These are phyloP conservation scores for Phlebiopsis gigantea DNA, from an alignment of 768 basidiomycete species.

Conservation along the genomic window DNA sequence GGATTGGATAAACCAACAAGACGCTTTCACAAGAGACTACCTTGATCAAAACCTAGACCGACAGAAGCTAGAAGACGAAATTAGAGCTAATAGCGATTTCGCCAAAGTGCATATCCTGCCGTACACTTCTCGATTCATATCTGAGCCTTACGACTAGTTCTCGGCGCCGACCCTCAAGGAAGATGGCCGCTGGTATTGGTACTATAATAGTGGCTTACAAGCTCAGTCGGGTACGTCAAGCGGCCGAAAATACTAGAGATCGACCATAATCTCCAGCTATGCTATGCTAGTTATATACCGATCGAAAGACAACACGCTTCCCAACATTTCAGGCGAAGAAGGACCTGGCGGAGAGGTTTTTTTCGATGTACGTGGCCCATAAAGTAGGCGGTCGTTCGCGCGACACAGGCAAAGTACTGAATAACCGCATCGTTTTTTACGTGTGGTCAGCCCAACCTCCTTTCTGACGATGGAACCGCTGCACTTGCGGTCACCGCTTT, in stretches of 20 bases:
- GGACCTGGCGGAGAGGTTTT: constrained; percentile 61
- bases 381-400: not conserved
- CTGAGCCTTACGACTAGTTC: constrained; percentile 38
- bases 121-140: not conserved
- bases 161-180: constrained; percentile 54
- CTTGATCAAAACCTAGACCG: constrained; percentile 62
- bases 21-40: constrained; percentile 50
- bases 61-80: constrained; percentile 50
- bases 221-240: constrained; percentile 44
- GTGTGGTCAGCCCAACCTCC: constrained; percentile 52
- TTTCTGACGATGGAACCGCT: constrained; percentile 69
- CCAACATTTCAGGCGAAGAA: constrained; percentile 42
- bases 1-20: constrained; percentile 58
- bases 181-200: constrained; percentile 79
- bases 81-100: constrained; percentile 50
- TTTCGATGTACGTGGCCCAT: constrained; percentile 54
- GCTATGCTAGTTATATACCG: constrained; percentile 50
- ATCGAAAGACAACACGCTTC: constrained; percentile 47
- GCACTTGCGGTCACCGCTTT: constrained; percentile 55
- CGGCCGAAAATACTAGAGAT: too few relatives aligned
- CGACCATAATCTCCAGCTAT: too few relatives aligned
- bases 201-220: constrained; percentile 72
- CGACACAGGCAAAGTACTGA: not conserved
- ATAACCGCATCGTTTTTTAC: not conserved
- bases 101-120: constrained; percentile 32